A percentile compares a stretch with the other conserved stretches of the same genome.
Evolutionary conservation across 129 eudicot species (phyloP).

Genomic region (Lonicera japonica): DNA sequence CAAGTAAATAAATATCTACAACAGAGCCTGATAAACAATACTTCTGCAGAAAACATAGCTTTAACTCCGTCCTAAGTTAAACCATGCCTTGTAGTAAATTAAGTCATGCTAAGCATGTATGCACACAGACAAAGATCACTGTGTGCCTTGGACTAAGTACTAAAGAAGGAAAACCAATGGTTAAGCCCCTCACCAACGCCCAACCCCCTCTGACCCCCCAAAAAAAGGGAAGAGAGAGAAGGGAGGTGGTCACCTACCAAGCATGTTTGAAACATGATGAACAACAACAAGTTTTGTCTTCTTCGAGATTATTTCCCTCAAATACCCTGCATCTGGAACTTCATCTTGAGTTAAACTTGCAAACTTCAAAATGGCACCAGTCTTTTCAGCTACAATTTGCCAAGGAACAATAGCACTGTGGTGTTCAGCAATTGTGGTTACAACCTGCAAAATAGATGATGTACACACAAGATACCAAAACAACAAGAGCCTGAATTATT

Average conservation of each 20-base stretch:
- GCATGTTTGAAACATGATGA: conserved; percentile 89
- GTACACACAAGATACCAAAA: background rate
- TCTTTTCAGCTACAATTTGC: conserved; percentile 88
- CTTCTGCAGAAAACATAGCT: too few relatives aligned
- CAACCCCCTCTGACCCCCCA: too few relatives aligned
- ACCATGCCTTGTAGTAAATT: too few relatives aligned
- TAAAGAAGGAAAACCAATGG: background rate
- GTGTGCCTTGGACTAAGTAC: background rate
- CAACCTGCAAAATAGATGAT: conserved; percentile 42
- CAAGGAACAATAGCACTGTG: conserved; percentile 98
- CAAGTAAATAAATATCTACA: too few relatives aligned
- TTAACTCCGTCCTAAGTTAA: too few relatives aligned
- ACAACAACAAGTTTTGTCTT: conserved; percentile 74
- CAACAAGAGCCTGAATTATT: background rate
- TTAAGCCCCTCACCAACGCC: background rate
- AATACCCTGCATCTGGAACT: conserved; percentile 65
- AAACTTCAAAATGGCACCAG: conserved; percentile 71
- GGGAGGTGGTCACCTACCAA: conserved; percentile 45
- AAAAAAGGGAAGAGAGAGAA: background rate
- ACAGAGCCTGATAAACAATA: too few relatives aligned
- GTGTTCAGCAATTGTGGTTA: conserved; percentile 87
- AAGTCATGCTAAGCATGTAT: background rate
- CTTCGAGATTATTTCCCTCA: conserved; percentile 59
- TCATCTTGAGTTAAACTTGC: conserved; percentile 71
- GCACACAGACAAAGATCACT: background rate